Percentiles rank a stretch among this genome's conserved stretches.
These are phyloP conservation scores for Pestalotiopsis sp. DNA, from an alignment of 2,329 filamentous ascomycete genomes.

Conservation along the genomic window DNA sequence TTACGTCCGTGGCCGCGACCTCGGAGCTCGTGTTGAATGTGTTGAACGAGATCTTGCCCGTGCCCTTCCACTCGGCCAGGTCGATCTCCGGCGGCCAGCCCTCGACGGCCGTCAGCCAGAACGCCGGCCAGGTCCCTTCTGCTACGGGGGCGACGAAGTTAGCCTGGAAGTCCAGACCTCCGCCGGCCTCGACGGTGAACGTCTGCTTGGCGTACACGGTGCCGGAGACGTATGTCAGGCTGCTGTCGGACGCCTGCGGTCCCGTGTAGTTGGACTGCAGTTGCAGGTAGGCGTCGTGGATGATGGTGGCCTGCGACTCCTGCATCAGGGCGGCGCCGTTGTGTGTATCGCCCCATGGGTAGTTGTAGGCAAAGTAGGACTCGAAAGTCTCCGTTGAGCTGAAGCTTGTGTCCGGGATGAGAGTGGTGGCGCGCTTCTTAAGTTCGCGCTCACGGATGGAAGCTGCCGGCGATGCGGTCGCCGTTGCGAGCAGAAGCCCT, in stretches of 20 bases:
- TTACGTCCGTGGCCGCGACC: conserved; percentile 48
- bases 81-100: conserved; percentile 63
- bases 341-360: conserved; percentile 11
- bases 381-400: conserved; percentile 6
- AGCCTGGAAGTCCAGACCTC: conserved; percentile 40
- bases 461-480: background rate
- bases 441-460: conserved; percentile 4
- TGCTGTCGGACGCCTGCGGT: background rate
- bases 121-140: conserved; percentile 58
- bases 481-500: background rate
- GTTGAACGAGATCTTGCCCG: conserved; percentile 57
- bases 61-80: conserved; percentile 64
- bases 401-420: conserved; percentile 12
- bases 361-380: conserved; percentile 11
- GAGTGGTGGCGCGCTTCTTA: conserved; percentile 12
- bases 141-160: conserved; percentile 38
- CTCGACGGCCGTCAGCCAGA: conserved; percentile 58
- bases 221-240: conserved; percentile 17
- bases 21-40: conserved; percentile 44
- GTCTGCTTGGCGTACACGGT: conserved; percentile 43
- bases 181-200: conserved; percentile 39
- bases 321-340: conserved; percentile 10
- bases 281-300: conserved; percentile 7
- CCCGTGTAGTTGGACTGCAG: conserved; percentile 8
- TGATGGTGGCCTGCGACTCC: conserved; percentile 10